Evolutionary conservation across 2,329 filamentous ascomycete genomes (phyloP), one percentile per base, ranked within the genome.

Genomic region (Botrytis paeoniae): DNA sequence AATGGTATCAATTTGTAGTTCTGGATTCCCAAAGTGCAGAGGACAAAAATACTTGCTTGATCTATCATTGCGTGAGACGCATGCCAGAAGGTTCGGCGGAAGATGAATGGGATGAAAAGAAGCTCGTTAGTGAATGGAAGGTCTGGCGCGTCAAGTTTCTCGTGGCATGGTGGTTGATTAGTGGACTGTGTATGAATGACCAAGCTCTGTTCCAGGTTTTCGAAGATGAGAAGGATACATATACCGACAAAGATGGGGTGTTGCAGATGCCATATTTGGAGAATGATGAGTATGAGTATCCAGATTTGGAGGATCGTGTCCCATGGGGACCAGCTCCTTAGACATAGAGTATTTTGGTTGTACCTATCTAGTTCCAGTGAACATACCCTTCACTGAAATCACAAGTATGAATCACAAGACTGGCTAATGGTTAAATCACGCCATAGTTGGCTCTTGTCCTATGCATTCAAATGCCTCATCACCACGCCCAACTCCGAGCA

Each of bases 61-160:
- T 64, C 3, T 71, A 64, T 25, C 60, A 64, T 35, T 37, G 69
- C 60, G 3, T 1, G 22, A 41, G 18, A 16, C 1, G 9, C 16
- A 64, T 71, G 43, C 43, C 60, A 9, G 59, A 71, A 18, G 69
- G n/a, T 22, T 54, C 25, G 29, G 29, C 20, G 8, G 57, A 61
- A 32, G 37, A 64, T 25, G 32, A 64, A 32, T 64, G 60, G 18
- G 45, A 43, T n/a, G 25, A 57, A 25, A 45, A 71, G 22, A 57
- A 62, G 43, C 8, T 71, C 18, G 32, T 32, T 18, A n/a, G 39
- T 51, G 69, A 71, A 45, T 71, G 45, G 45, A 64, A 71, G 35
- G 35, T 22, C n/a, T 71, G 69, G 35, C 35, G 60, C 35, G 59
- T 71, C n/a, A 64, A 64, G 43, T 70, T 71, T 39, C 25, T 54